Evolutionary conservation across 306 rosid species (phyloP).

Genomic region (Sindora glabra): DNA sequence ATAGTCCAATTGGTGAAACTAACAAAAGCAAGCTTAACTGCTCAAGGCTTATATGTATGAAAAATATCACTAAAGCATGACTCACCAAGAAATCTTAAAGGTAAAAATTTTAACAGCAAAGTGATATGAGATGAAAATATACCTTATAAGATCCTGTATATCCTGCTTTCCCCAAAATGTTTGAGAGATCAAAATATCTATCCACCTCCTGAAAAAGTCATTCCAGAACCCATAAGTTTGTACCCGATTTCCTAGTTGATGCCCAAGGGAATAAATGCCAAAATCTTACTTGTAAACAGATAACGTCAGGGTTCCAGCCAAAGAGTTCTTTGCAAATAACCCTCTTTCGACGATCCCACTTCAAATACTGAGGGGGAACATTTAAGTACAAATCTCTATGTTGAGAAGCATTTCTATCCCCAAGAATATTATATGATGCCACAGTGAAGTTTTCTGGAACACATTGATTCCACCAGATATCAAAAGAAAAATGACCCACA

Average conservation of each 20-base stretch:
- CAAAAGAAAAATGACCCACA: neutral
- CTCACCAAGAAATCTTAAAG: neutral
- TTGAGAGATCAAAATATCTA: conserved; percentile 57
- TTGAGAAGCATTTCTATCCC: conserved; percentile 50
- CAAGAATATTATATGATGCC: conserved; percentile 74
- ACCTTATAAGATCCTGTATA: conserved; percentile 71
- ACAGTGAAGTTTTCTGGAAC: conserved; percentile 57
- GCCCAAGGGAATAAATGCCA: neutral
- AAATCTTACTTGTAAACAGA: conserved; percentile 65
- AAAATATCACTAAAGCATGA: neutral
- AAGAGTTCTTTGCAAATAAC: conserved; percentile 61
- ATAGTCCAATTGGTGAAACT: neutral
- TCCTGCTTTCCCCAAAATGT: conserved; percentile 57
- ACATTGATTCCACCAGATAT: neutral
- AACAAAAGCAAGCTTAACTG: neutral
- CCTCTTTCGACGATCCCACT: conserved; percentile 55
- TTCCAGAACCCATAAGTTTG: neutral
- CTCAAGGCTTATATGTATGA: neutral
- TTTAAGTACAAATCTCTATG: conserved; percentile 62
- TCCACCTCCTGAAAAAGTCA: conserved; percentile 64
- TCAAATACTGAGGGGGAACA: conserved; percentile 51
- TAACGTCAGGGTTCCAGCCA: conserved; percentile 56
- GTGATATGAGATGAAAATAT: neutral
- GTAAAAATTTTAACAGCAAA: neutral
- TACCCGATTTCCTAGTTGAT: neutral